A percentile compares a stretch with the other conserved stretches of the same genome.
Evolutionary conservation across 2,329 filamentous ascomycete species (phyloP).

Genomic region (Fragosphaeria purpurea): DNA sequence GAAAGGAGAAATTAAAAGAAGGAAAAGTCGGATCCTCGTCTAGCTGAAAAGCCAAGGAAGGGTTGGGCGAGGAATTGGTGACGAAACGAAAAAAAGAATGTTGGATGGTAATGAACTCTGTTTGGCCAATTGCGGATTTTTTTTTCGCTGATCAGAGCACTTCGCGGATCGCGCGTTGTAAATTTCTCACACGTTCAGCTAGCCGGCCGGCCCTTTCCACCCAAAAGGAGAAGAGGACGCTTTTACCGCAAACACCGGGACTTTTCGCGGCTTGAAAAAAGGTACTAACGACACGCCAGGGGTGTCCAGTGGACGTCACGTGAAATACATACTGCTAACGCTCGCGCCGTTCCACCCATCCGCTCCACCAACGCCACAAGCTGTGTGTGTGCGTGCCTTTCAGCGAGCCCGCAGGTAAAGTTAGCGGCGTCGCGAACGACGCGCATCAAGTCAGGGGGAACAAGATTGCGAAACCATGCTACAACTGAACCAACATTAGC

Average conservation of each 20-base stretch:
- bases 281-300: neutral
- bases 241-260: constrained; percentile 1
- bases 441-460: constrained; percentile 4
- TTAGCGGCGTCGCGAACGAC: constrained; percentile 9
- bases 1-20: neutral
- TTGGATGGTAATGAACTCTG: neutral
- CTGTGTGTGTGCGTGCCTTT: constrained; percentile 5
- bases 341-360: neutral
- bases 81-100: neutral
- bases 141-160: constrained; percentile 5
- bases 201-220: neutral
- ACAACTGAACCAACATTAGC: too few species aligned
- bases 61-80: constrained; percentile 7
- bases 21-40: neutral
- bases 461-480: neutral
- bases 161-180: constrained; percentile 11
- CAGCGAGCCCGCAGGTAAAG: neutral
- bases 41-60: constrained; percentile 1
- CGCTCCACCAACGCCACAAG: neutral
- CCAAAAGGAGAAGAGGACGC: neutral
- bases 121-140: constrained; percentile 9
- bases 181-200: constrained; percentile 11
- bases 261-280: constrained; percentile 7
- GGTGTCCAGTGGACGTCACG: constrained; percentile 1
- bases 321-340: neutral